Conservation (phyloP, 1,139 yeast genomes). For the Scheffersomyces parashehatae region DNA sequence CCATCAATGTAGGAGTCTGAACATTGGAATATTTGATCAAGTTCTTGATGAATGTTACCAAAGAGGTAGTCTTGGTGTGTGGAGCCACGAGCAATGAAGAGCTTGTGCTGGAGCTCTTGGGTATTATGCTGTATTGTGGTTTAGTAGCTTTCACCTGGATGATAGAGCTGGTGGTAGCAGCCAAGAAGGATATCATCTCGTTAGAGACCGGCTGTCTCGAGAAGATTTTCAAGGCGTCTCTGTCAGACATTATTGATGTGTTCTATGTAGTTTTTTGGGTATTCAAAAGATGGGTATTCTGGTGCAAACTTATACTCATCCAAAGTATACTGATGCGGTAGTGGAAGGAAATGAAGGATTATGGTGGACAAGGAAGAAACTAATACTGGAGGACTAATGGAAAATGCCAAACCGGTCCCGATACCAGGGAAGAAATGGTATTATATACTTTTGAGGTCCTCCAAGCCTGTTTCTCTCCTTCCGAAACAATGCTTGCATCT, state of each 20-base stretch:
- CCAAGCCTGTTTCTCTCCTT: too few species aligned
- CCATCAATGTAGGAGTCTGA: conserved; percentile 93
- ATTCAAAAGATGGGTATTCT: too few species aligned
- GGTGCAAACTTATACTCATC: too few species aligned
- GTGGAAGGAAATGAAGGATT: too few species aligned
- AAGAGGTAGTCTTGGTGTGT: conserved; percentile 24
- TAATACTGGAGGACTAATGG: too few species aligned
- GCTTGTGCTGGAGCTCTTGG: conserved; percentile 8
- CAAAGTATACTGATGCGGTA: too few species aligned
- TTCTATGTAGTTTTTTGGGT: background rate
- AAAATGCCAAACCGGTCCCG: too few species aligned
- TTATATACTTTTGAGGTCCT: too few species aligned
- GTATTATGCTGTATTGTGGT: conserved; percentile 20
- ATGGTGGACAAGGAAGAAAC: too few species aligned
- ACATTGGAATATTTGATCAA: conserved; percentile 82
- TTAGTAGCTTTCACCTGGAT: conserved; percentile 52
- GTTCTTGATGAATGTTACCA: conserved; percentile 67
- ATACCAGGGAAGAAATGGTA: too few species aligned
- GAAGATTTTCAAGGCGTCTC: conserved; percentile 70
- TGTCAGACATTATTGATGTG: conserved; percentile 37
- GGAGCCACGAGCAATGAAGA: conserved; percentile 25
- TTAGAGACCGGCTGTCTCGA: conserved; percentile 73
- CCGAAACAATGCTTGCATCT: too few species aligned
- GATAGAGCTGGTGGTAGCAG: conserved; percentile 76
- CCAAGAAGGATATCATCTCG: conserved; percentile 81